phyloP scores from a whole-genome alignment of 1,139 yeast genomes.

The Debaryomyces sp. region DNA sequence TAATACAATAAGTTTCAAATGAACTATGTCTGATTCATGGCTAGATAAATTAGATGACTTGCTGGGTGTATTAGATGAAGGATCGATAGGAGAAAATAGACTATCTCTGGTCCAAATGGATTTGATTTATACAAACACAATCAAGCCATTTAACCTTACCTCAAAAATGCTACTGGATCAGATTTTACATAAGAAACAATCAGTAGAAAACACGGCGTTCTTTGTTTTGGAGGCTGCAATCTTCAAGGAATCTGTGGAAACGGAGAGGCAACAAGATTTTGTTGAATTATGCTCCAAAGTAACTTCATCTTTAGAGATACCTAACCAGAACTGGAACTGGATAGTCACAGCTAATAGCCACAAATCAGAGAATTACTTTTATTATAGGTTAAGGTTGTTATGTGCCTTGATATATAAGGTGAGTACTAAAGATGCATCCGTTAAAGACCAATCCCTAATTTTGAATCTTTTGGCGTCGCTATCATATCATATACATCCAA shows the following conservation, averaged over 20 bases:
- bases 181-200: neutral
- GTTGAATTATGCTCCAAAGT: neutral
- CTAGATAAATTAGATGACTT: neutral
- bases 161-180: neutral
- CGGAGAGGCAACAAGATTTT: neutral
- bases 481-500: slow-evolving; percentile 30
- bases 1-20: neutral
- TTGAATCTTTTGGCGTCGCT: slow-evolving; percentile 2
- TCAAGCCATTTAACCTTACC: slow-evolving; percentile 1
- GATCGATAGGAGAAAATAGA: neutral
- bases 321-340: slow-evolving; percentile 13
- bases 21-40: neutral
- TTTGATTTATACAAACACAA: neutral
- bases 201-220: neutral
- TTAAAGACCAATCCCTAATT: neutral
- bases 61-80: neutral
- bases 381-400: slow-evolving; percentile 2
- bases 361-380: slow-evolving; percentile 3
- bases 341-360: neutral
- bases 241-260: neutral
- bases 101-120: neutral
- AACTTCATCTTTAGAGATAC: slow-evolving; percentile 8
- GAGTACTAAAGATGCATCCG: neutral
- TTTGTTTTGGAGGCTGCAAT: slow-evolving; percentile 11
- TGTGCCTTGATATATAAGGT: slow-evolving; percentile 2